A percentile compares a stretch with the other conserved stretches of the same genome.
Evolutionary conservation across 192 early-diverging fungal species (phyloP).

Genomic region (Entrophospora sp.): DNA sequence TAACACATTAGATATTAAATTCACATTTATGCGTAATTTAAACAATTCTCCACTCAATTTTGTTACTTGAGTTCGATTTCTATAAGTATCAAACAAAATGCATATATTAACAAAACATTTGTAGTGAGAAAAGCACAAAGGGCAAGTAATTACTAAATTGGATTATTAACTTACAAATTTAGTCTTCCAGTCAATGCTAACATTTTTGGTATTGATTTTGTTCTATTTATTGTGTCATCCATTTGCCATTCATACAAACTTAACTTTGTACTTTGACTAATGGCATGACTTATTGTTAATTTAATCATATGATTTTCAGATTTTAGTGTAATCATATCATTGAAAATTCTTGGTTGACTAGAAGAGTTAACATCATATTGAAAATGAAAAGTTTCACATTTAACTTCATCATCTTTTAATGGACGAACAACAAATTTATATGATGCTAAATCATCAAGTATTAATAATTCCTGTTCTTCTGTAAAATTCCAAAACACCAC

Average conservation of each 20-base stretch:
- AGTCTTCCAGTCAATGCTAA: constrained; percentile 48
- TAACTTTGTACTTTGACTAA: constrained; percentile 50
- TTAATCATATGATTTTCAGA: constrained; percentile 53
- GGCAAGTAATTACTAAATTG: background rate
- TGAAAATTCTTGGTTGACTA: constrained; percentile 65
- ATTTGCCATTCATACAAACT: constrained; percentile 51
- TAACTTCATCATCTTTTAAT: constrained; percentile 43
- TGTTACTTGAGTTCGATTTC: constrained; percentile 38
- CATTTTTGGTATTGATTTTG: constrained; percentile 49
- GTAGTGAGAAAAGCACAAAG: background rate
- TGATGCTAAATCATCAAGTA: constrained; percentile 37
- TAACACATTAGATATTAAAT: constrained; percentile 72
- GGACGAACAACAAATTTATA: constrained; percentile 28
- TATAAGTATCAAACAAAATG: background rate
- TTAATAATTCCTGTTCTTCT: constrained; percentile 39
- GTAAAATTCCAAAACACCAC: constrained; percentile 54
- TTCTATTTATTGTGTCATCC: constrained; percentile 53
- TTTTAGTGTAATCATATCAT: constrained; percentile 78
- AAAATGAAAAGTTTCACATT: constrained; percentile 73
- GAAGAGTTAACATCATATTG: constrained; percentile 60
- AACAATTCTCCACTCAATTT: constrained; percentile 54
- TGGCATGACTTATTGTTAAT: constrained; percentile 46
- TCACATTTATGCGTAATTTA: constrained; percentile 73
- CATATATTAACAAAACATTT: background rate
- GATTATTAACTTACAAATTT: constrained; percentile 26